Evolutionary conservation across 768 basidiomycete genomes (phyloP).

Genomic region (Hemileccinum impolitum): DNA sequence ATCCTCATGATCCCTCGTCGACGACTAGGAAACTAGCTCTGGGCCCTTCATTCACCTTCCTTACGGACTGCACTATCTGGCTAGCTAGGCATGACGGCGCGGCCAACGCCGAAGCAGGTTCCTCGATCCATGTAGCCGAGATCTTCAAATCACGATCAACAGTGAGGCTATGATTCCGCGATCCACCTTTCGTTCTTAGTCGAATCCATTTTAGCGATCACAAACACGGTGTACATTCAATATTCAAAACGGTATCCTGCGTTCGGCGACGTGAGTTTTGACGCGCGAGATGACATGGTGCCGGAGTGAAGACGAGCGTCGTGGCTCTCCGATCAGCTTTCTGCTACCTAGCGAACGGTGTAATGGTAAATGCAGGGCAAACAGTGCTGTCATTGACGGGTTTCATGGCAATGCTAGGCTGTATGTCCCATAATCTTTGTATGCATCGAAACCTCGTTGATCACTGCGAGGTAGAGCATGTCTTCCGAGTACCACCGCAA

Average conservation of each 20-base stretch:
- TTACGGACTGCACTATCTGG: conserved; percentile 77
- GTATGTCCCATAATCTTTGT: too few relatives aligned
- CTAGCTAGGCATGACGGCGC: conserved; percentile 34
- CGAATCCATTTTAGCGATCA: conserved; percentile 30
- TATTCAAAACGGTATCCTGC: conserved; percentile 32
- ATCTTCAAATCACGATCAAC: conserved; percentile 42
- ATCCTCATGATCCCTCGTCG: conserved; percentile 32
- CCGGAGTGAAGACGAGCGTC: neutral
- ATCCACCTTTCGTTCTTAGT: neutral
- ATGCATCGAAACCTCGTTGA: too few relatives aligned
- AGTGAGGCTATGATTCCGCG: conserved; percentile 21
- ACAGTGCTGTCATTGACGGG: too few relatives aligned
- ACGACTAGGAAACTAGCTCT: conserved; percentile 62
- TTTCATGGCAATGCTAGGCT: too few relatives aligned
- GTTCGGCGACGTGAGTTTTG: conserved; percentile 9
- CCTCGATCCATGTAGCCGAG: conserved; percentile 35
- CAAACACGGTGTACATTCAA: conserved; percentile 40
- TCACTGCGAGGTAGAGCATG: too few relatives aligned
- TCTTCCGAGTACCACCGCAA: too few relatives aligned
- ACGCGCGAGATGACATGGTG: neutral
- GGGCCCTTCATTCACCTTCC: conserved; percentile 70
- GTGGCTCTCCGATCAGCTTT: neutral
- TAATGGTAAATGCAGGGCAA: too few relatives aligned
- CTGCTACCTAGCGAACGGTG: too few relatives aligned
- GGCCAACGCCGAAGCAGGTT: conserved; percentile 14